phyloP scores from a whole-genome alignment of 2,329 filamentous ascomycete species.

The Huntiella moniliformis region DNA sequence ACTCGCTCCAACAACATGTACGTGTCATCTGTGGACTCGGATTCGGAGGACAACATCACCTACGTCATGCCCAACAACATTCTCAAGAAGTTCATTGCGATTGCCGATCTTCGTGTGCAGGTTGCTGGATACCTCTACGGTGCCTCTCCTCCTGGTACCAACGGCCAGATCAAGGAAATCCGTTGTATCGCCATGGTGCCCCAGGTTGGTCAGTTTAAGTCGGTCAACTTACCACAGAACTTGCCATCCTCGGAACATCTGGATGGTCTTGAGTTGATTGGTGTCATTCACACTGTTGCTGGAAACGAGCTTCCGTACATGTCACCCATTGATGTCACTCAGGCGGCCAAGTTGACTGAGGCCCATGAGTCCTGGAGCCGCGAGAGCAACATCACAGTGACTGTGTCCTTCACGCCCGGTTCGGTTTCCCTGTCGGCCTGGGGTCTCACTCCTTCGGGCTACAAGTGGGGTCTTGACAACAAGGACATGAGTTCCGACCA shows the following conservation, averaged over 20 bases:
- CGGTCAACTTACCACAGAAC: constrained; percentile 76
- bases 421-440: constrained; percentile 89
- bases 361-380: constrained; percentile 57
- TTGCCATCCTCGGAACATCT: constrained; percentile 86
- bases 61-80: constrained; percentile 99
- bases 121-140: constrained; percentile 94
- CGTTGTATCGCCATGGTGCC: constrained; percentile 94
- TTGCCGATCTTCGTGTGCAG: constrained; percentile 88
- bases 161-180: constrained; percentile 92
- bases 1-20: constrained; percentile 97
- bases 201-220: constrained; percentile 82
- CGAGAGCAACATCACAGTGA: constrained; percentile 83
- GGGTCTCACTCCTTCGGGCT: constrained; percentile 77
- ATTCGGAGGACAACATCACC: constrained; percentile 64
- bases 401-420: constrained; percentile 88
- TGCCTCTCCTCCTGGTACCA: constrained; percentile 80
- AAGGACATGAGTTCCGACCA: constrained; percentile 83
- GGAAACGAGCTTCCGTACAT: constrained; percentile 94
- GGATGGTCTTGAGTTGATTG: constrained; percentile 69
- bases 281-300: constrained; percentile 86
- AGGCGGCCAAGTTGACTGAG: constrained; percentile 79
- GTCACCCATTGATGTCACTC: constrained; percentile 85
- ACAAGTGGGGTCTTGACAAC: constrained; percentile 95
- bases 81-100: constrained; percentile 92
- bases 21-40: constrained; percentile 86